Evolutionary conservation across 345 rosid genomes (phyloP).

Genomic region (Kandelia obovata): DNA sequence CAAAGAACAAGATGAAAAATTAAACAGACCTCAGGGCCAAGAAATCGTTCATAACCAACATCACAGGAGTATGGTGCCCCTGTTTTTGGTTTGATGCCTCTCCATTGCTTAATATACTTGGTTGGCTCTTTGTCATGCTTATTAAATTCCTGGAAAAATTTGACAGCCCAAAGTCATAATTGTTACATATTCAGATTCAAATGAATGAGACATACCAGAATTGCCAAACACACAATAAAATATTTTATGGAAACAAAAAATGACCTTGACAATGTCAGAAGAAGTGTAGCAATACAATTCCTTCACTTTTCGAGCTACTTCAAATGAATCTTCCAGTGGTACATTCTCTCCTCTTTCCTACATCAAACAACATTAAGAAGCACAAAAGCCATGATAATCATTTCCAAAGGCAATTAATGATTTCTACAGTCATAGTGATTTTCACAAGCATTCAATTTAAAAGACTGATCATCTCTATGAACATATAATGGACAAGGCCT

Average conservation of each 20-base stretch:
- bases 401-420: neutral
- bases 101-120: constrained; percentile 87
- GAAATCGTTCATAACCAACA: constrained; percentile 92
- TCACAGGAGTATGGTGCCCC: constrained; percentile 98
- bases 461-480: neutral
- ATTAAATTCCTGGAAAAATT: constrained; percentile 72
- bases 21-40: constrained; percentile 88
- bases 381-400: constrained; percentile 10
- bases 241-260: constrained; percentile 11
- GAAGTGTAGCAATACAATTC: constrained; percentile 87
- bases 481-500: neutral
- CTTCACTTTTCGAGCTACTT: constrained; percentile 92
- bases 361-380: constrained; percentile 22
- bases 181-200: constrained; percentile 5
- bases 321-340: constrained; percentile 94
- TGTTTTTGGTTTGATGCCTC: constrained; percentile 90
- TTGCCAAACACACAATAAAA: neutral
- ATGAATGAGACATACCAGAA: neutral
- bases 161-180: neutral
- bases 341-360: constrained; percentile 98
- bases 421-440: neutral
- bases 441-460: neutral
- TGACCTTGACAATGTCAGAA: constrained; percentile 95
- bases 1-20: neutral
- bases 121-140: constrained; percentile 95